phyloP scores from a whole-genome alignment of 1,139 yeast genomes.

The Pichia sorboxylosa region DNA sequence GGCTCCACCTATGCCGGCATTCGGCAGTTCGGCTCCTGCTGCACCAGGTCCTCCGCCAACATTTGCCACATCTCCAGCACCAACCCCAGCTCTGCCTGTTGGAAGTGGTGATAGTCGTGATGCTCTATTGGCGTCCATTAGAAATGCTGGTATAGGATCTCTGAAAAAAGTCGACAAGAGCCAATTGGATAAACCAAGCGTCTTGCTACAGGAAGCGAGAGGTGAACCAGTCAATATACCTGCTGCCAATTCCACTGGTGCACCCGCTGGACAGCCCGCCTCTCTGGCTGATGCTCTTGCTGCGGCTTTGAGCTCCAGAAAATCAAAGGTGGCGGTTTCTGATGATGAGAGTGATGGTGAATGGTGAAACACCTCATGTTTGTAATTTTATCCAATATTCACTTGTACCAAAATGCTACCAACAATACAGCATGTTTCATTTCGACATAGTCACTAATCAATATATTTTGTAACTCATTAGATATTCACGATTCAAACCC shows the following conservation, averaged over 20 bases:
- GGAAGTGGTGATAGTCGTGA: slow-evolving; percentile 44
- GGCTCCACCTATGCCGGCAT: slow-evolving; percentile 22
- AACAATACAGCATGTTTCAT: too few species aligned
- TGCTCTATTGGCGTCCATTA: slow-evolving; percentile 77
- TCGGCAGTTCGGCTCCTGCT: slow-evolving; percentile 3
- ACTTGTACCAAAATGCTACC: too few species aligned
- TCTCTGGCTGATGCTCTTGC: slow-evolving; percentile 44
- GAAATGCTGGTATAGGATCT: slow-evolving; percentile 61
- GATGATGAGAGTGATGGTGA: slow-evolving; percentile 81
- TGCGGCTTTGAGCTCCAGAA: slow-evolving; percentile 72
- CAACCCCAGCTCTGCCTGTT: slow-evolving; percentile 24
- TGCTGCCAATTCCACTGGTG: slow-evolving; percentile 15
- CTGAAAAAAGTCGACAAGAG: slow-evolving; percentile 73
- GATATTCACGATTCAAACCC: too few species aligned
- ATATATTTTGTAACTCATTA: too few species aligned
- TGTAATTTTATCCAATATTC: background rate
- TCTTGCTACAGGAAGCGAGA: slow-evolving; percentile 54
- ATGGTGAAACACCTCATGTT: slow-evolving; percentile 16
- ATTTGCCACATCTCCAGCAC: slow-evolving; percentile 10
- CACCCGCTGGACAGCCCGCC: slow-evolving; percentile 34
- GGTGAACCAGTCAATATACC: slow-evolving; percentile 35
- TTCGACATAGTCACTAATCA: too few species aligned
- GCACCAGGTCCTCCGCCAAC: slow-evolving; percentile 13
- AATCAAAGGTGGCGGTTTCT: slow-evolving; percentile 69
- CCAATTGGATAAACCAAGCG: slow-evolving; percentile 70